A percentile compares a stretch with the other conserved stretches of the same genome.
Evolutionary conservation across 2,329 filamentous ascomycete species (phyloP).

Genomic region (Xylaria sp.): DNA sequence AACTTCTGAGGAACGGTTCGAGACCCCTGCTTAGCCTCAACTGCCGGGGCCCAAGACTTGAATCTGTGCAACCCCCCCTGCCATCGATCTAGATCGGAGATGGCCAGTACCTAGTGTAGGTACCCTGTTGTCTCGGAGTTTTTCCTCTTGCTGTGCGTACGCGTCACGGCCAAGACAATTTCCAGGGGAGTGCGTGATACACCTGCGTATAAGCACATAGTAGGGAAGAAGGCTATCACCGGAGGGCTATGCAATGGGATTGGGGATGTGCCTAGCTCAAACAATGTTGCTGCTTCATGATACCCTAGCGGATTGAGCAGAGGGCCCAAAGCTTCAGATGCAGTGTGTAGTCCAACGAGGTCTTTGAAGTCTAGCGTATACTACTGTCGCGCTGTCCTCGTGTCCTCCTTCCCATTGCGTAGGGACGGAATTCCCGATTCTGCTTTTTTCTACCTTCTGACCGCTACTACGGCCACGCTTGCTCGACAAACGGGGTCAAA

Average conservation of each 20-base stretch:
- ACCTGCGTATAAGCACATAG: not conserved
- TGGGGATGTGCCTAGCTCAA: not conserved
- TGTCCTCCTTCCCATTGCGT: too few species aligned
- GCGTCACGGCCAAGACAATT: not conserved
- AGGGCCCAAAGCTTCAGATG: not conserved
- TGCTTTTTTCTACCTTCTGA: too few species aligned
- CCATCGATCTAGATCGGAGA: not conserved
- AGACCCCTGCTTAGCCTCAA: slow-evolving; percentile 15
- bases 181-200: not conserved
- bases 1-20: not conserved
- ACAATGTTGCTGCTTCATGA: not conserved
- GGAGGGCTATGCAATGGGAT: not conserved
- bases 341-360: not conserved
- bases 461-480: too few species aligned
- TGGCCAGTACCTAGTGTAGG: not conserved
- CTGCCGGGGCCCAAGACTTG: not conserved
- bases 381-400: too few species aligned
- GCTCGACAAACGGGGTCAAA: not conserved
- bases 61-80: not conserved
- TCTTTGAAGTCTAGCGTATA: not conserved
- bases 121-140: not conserved
- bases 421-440: too few species aligned
- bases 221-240: not conserved
- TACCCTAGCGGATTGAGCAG: not conserved
- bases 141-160: slow-evolving; percentile 1